phyloP scores from a whole-genome alignment of 2,329 filamentous ascomycete genomes.

The Waltergamsia citrina region DNA sequence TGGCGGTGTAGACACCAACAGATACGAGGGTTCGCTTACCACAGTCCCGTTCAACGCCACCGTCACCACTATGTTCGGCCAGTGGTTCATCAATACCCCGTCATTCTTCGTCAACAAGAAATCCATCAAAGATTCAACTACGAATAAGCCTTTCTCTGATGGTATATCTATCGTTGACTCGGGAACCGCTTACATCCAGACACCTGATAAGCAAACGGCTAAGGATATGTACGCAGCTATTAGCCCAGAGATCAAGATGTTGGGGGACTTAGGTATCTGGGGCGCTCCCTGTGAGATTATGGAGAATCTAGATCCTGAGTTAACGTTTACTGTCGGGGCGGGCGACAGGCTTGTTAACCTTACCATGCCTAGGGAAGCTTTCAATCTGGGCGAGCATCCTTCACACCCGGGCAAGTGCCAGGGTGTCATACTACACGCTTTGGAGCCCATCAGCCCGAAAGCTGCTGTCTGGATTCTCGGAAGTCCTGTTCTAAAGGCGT shows the following conservation, averaged over 20 bases:
- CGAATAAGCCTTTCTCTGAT: slow-evolving; percentile 5
- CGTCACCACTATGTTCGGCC: slow-evolving; percentile 6
- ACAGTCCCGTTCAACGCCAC: slow-evolving; percentile 12
- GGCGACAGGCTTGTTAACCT: slow-evolving; percentile 12
- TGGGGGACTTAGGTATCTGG: slow-evolving; percentile 20
- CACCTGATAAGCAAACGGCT: slow-evolving; percentile 16
- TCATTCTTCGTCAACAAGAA: slow-evolving; percentile 14
- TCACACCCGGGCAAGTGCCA: slow-evolving; percentile 15
- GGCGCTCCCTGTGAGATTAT: slow-evolving; percentile 19
- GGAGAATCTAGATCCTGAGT: slow-evolving; percentile 14
- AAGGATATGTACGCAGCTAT: slow-evolving; percentile 18
- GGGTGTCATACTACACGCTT: slow-evolving; percentile 16
- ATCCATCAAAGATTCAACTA: slow-evolving; percentile 8
- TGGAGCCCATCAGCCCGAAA: slow-evolving; percentile 5
- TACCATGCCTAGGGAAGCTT: slow-evolving; percentile 15
- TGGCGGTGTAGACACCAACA: slow-evolving; percentile 18
- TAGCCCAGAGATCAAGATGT: slow-evolving; percentile 16
- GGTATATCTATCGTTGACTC: slow-evolving; percentile 18
- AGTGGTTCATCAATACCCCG: slow-evolving; percentile 16
- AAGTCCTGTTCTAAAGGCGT: slow-evolving; percentile 20
- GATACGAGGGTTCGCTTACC: slow-evolving; percentile 16
- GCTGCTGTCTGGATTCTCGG: slow-evolving; percentile 20
- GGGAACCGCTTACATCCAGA: slow-evolving; percentile 19
- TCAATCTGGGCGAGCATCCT: slow-evolving; percentile 22
- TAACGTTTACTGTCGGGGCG: slow-evolving; percentile 19